Evolutionary conservation across 1,139 yeast species (phyloP).

Genomic region (Candida pseudoviswanathii): DNA sequence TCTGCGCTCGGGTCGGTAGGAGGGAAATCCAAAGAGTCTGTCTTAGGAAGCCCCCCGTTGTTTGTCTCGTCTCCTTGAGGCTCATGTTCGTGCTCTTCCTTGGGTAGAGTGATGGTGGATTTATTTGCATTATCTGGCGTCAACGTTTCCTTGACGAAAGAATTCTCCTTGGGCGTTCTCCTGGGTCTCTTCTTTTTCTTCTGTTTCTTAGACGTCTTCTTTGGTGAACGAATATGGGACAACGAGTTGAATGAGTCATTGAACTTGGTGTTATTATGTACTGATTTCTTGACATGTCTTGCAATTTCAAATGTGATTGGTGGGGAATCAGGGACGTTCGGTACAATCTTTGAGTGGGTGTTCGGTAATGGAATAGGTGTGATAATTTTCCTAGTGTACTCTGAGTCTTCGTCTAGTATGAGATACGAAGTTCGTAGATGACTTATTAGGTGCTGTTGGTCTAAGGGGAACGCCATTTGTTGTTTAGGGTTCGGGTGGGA

Average conservation of each 20-base stretch:
- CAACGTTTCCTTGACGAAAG: not conserved
- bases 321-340: slow-evolving; percentile 29
- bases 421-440: slow-evolving; percentile 36
- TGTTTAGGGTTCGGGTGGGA: not conserved
- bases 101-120: not conserved
- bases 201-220: not conserved
- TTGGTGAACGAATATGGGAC: not conserved
- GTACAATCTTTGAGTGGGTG: slow-evolving; percentile 5
- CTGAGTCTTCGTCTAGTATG: slow-evolving; percentile 29
- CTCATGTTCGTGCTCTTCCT: not conserved
- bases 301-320: slow-evolving; percentile 37
- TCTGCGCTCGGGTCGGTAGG: slow-evolving; percentile 6
- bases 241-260: not conserved
- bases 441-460: slow-evolving; percentile 30
- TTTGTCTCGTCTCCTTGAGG: not conserved
- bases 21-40: slow-evolving; percentile 2
- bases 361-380: slow-evolving; percentile 18
- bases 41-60: not conserved
- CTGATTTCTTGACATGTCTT: slow-evolving; percentile 21
- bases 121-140: not conserved
- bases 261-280: slow-evolving; percentile 7
- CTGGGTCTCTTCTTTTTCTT: slow-evolving; percentile 4
- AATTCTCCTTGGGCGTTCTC: not conserved
- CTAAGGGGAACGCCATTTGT: slow-evolving; percentile 41
- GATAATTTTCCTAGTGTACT: slow-evolving; percentile 25